These are phyloP conservation scores for Ganoderma sinense DNA, from an alignment of 1,284 basidiomycete species.

Conservation along the genomic window DNA sequence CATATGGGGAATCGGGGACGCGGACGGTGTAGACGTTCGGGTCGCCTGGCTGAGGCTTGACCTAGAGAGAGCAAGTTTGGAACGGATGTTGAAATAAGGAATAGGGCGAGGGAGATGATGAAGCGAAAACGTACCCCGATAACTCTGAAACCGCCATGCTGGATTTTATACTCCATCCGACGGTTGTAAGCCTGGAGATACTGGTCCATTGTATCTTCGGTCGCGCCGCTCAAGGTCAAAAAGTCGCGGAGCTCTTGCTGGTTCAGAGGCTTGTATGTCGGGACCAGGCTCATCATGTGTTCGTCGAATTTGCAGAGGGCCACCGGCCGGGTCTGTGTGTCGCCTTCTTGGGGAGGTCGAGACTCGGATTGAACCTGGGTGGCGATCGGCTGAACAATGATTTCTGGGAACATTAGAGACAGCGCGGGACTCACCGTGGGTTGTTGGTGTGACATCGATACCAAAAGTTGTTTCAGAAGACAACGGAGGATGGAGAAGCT, in stretches of 20 bases:
- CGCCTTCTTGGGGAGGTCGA: background rate
- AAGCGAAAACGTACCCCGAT: slow-evolving; percentile 3
- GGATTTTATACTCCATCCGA: background rate
- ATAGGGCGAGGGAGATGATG: no score
- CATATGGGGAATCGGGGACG: slow-evolving; percentile 8
- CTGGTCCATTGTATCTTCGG: background rate
- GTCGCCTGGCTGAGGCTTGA: slow-evolving; percentile 6
- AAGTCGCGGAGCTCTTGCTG: background rate
- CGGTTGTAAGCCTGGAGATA: background rate
- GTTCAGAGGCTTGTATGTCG: background rate
- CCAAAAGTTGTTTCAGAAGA: no score
- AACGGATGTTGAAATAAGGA: background rate
- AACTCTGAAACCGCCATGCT: background rate
- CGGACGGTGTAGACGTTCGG: slow-evolving; percentile 2
- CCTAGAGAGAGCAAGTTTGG: background rate
- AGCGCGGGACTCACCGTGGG: no score
- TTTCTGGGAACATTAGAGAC: no score
- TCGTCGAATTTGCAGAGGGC: slow-evolving; percentile 1
- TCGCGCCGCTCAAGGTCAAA: background rate
- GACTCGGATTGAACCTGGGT: no score
- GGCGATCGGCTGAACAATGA: no score
- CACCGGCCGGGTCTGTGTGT: background rate
- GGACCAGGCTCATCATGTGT: background rate
- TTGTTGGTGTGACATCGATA: no score
- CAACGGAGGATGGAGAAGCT: no score